Evolutionary conservation across 257 asterid genomes (phyloP), one percentile per base, ranked within the genome.

Genomic region (Jaltomata sinuosa): DNA sequence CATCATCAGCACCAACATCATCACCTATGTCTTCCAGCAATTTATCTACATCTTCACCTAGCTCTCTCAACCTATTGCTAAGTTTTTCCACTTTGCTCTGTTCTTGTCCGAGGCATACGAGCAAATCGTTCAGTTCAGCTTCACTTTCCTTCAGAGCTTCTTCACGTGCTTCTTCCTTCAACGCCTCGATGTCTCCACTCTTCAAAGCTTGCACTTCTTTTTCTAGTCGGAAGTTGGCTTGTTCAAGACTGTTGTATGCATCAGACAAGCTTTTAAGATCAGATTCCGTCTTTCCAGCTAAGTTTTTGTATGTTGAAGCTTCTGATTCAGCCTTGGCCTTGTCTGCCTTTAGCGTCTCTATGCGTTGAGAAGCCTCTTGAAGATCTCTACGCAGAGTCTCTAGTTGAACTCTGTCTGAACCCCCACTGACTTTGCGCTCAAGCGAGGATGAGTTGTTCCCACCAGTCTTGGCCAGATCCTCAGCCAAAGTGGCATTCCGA

Each of bases 101-200:
- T 79, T 96, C 99, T 88, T 96, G 99, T 83, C 99, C 99, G 4
- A 96, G 97, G 78, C 99, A 96, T 57, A 96, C 99, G 0, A 96
- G 90, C 92, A 96, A 90, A 86, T 96, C 98, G 8, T 85, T 91
- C 84, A 94, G 84, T 76, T 96, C 99, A 45, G 90, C 94, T 89
- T 96, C 99, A 54, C 98, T 94, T 88, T 94, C 97, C 90, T 88
- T 93, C 57, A 86, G 91, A 69, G 98, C 99, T 90, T 93, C 98
- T 87, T 93, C 98, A 83, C 94, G 87, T 8, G 99, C 98, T 62
- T 92, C 96, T 47, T 94, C 97, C 85, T 89, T 88, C 72, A 96
- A 90, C 15, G 93, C 91, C 82, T 96, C 98, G 0, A 96, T 82
- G 81, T 89, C 91, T 69, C 93, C 98, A 10, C 85, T 89, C 82